Evolutionary conservation across 2,329 filamentous ascomycete genomes (phyloP), one percentile per base, ranked within the genome.

Genomic region (Spiromastix sp.): DNA sequence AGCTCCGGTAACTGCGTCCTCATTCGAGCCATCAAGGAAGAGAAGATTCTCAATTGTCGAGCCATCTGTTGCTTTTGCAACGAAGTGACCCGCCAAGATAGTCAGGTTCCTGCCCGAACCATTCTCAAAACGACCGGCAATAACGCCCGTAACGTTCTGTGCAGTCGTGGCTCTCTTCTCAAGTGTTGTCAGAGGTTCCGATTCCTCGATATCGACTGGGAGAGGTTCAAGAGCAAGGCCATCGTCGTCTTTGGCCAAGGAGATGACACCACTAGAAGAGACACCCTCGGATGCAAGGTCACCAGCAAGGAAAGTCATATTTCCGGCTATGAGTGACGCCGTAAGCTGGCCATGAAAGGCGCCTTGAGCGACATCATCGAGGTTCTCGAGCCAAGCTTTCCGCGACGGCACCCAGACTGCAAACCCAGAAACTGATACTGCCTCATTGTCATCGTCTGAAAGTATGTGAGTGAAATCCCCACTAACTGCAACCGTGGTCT

Each of bases 371-470:
- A 74, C 64, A 12, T 73, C 52, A 22, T 77, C 59, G 12, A 95
- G 63, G 46, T 93, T 91, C 52, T 85, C 77, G 11, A 98, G 68
- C 91, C 91, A 98, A 54, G 91, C 91, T 39, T 70, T 71, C 42
- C 72, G 69, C 3, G 86, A 93, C 3, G 84, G 84, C 5, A 96
- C 80, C 91, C 91, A 98, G 24, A 96, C 69, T 10, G 85, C 89
- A 50, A 98, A 85, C 2, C 87, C 86, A 33, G 75, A 60, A 1
- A 78, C 81, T 6, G 71, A 50, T 18, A 79, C 68, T 7, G 76
- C 71, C 5, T 68, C 57, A 45, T 79, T 79, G 43, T 67, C 67
- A 22, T 66, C 75, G 11, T 35, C 36, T 16, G 27, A 47, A 47
- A 79, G 71, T 42, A 94, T 75, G 36, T 77, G 66, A 11, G 73